Evolutionary conservation across 768 basidiomycete species (phyloP), one percentile per base, ranked within the genome.

Genomic region (Lentinula detonsa): DNA sequence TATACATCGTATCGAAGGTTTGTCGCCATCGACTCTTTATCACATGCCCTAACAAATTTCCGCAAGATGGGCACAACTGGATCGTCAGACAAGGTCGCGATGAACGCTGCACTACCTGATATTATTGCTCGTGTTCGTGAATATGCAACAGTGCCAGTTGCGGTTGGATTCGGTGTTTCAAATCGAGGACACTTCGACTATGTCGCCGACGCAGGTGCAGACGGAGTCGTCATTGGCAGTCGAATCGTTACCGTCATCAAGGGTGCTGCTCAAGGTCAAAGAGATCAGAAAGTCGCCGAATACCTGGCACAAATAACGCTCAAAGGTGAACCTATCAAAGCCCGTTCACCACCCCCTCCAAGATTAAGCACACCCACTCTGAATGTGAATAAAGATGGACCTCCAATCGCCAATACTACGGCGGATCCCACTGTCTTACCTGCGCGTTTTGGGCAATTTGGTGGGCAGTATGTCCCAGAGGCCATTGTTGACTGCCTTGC

Each of bases 1-100:
- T 99, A 64, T 99, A 99, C 71, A 86, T 99, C 51, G 95, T 98
- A n/a, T 97, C 95, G 52, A 96, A 93, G 79, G 94, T 91, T 67
- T 42, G 74, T 65, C 18, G 21, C 28, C 2, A 8, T 45, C 54
- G 21, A 21, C 35, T 63, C 31, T 54, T 31, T 23, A n/a, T 43
- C 23, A 52, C 57, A 65, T 69, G 33, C 40, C 56, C 56, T 61
- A 54, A 16, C 60, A 16, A 42, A 16, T 6, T 39, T 21, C 2
- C 39, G 10, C 74, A 60, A 90, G 93, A 99, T 99, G 97, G 97
- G 97, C 13, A 97, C 93, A 1, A 99, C 97, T 1, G 97, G 97
- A 34, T 97, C 96, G 7, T 91, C 92, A 2, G 86, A 83, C 48
- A 75, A 81, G 45, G 83, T 84, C 11, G 78, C 75, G 0, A 84